phyloP scores from a whole-genome alignment of 495 filamentous ascomycete genomes.

The Hypoxylon subgilvum region DNA sequence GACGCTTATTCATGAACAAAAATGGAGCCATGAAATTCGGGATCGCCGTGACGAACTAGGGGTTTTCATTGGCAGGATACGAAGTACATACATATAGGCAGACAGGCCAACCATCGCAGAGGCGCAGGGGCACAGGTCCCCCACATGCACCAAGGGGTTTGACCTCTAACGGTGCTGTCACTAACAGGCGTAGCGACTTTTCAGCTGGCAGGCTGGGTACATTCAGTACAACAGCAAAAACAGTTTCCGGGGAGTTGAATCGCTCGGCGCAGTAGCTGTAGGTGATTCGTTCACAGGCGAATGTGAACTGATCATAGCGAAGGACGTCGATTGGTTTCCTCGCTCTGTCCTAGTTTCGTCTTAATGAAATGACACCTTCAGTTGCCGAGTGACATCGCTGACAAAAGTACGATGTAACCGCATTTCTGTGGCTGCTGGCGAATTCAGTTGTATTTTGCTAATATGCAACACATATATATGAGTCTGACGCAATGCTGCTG shows the following conservation, averaged over 20 bases:
- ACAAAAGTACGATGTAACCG: background rate
- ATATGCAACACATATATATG: no score
- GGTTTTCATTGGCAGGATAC: constrained; percentile 4
- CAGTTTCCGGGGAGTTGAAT: constrained; percentile 1
- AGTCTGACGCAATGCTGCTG: no score
- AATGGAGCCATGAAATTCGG: constrained; percentile 13
- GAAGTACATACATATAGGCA: no score
- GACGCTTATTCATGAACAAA: background rate
- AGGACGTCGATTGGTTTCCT: constrained; percentile 10
- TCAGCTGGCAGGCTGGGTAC: no score
- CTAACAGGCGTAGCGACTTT: constrained; percentile 2
- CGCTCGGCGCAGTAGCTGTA: constrained; percentile 9
- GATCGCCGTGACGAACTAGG: background rate
- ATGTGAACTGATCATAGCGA: background rate
- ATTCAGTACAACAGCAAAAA: constrained; percentile 11
- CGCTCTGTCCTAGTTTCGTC: background rate
- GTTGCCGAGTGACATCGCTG: background rate
- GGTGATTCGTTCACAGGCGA: constrained; percentile 14
- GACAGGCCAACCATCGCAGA: no score
- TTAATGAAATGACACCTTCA: background rate
- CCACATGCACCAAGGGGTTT: background rate
- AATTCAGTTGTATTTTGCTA: no score
- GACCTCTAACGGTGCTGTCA: background rate
- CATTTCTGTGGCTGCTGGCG: background rate
- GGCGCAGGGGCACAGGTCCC: no score